Conservation (phyloP, 306 rosid genomes). For the Clitoria ternatea region DNA sequence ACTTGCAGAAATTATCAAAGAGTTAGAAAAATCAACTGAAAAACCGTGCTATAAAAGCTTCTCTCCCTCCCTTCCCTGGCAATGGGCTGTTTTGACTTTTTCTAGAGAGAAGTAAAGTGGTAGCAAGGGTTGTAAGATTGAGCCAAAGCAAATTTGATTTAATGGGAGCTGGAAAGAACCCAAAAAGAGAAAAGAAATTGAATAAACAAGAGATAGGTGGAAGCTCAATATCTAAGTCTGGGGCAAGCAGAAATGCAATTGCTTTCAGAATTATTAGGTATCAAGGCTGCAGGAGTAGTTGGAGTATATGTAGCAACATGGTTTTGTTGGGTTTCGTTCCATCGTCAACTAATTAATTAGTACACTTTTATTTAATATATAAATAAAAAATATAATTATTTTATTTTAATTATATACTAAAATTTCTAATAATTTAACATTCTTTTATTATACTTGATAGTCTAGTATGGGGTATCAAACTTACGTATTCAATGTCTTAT, state of each 20-base stretch:
- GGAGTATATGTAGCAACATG: not conserved
- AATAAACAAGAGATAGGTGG: not conserved
- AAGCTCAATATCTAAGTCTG: not conserved
- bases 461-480: no score
- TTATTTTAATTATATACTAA: no score
- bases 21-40: no score
- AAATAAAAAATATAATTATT: no score
- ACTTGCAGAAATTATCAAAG: no score
- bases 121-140: constrained; percentile 28
- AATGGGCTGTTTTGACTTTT: constrained; percentile 57
- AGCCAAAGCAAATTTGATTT: constrained; percentile 13
- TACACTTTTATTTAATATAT: no score
- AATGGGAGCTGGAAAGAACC: not conserved
- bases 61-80: constrained; percentile 10
- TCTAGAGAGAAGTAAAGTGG: constrained; percentile 14
- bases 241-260: constrained; percentile 5
- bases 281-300: not conserved
- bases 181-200: not conserved
- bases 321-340: no score
- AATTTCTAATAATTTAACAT: no score
- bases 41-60: not conserved
- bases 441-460: no score
- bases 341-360: no score
- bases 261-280: not conserved
- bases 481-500: no score